phyloP scores from a whole-genome alignment of 768 basidiomycete genomes.

The Lentinula detonsa region DNA sequence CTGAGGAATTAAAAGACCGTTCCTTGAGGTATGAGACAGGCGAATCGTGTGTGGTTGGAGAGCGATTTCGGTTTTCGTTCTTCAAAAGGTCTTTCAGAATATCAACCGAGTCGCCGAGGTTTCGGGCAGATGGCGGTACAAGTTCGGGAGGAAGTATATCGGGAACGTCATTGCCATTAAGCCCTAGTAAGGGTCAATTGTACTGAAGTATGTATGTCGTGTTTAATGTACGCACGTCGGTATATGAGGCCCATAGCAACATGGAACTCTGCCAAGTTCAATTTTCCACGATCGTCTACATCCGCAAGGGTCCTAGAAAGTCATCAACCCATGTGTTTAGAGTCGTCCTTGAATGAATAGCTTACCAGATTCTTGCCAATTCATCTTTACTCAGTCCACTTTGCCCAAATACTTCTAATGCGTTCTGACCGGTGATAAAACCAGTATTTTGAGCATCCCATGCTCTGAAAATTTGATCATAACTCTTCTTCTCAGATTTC shows the following conservation, averaged over 20 bases:
- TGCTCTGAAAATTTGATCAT: conserved; percentile 94
- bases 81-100: conserved; percentile 84
- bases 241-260: conserved; percentile 99
- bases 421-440: conserved; percentile 81
- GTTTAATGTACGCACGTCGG: conserved; percentile 58
- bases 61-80: conserved; percentile 75
- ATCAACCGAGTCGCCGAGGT: conserved; percentile 85
- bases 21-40: conserved; percentile 60
- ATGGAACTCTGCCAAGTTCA: conserved; percentile 95
- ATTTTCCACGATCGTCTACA: conserved; percentile 87
- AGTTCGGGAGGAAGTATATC: conserved; percentile 84
- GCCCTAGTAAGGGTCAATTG: conserved; percentile 37
- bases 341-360: conserved; percentile 6
- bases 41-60: conserved; percentile 44
- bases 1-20: conserved; percentile 60
- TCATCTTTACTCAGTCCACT: conserved; percentile 88
- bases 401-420: conserved; percentile 90
- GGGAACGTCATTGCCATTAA: conserved; percentile 91
- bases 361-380: conserved; percentile 88
- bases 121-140: conserved; percentile 84
- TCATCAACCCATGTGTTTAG: conserved; percentile 2
- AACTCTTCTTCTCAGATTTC: conserved; percentile 91
- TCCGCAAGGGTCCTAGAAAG: conserved; percentile 83
- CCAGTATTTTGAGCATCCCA: conserved; percentile 83
- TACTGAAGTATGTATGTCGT: neutral